phyloP scores from a whole-genome alignment of 2,329 filamentous ascomycete species.

The Xylariales sp. region DNA sequence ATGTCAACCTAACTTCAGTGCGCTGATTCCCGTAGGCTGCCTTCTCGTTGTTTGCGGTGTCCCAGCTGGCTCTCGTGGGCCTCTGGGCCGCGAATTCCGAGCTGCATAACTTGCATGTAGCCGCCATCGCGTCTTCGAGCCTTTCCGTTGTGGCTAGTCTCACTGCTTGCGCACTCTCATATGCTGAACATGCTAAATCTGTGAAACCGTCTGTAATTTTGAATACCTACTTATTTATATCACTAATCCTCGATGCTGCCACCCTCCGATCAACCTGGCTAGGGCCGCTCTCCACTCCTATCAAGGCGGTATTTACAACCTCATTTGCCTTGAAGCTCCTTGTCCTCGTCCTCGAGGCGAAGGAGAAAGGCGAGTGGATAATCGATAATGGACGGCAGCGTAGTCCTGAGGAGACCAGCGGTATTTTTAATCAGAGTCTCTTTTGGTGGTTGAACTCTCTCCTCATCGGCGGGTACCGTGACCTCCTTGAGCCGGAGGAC shows the following conservation, averaged over 20 bases:
- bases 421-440: slow-evolving; percentile 31
- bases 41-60: slow-evolving; percentile 19
- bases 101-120: slow-evolving; percentile 14
- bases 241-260: slow-evolving; percentile 27
- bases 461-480: slow-evolving; percentile 28
- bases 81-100: slow-evolving; percentile 23
- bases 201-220: slow-evolving; percentile 26
- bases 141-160: slow-evolving; percentile 27
- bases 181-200: slow-evolving; percentile 26
- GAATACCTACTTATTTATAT: slow-evolving; percentile 28
- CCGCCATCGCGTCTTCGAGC: slow-evolving; percentile 25
- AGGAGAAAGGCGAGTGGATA: slow-evolving; percentile 30
- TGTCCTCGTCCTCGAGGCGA: slow-evolving; percentile 31
- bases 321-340: slow-evolving; percentile 29
- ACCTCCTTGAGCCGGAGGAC: slow-evolving; percentile 28
- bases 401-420: slow-evolving; percentile 33
- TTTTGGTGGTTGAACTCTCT: slow-evolving; percentile 35
- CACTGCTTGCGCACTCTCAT: slow-evolving; percentile 25
- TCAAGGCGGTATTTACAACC: slow-evolving; percentile 29
- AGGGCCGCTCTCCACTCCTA: slow-evolving; percentile 14
- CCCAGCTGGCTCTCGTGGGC: slow-evolving; percentile 27
- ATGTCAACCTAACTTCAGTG: too few relatives aligned
- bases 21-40: slow-evolving; percentile 16
- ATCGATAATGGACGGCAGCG: slow-evolving; percentile 19
- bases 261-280: slow-evolving; percentile 30